phyloP scores from a whole-genome alignment of 208 protist genomes.

The Balamuthia mandrillaris region DNA sequence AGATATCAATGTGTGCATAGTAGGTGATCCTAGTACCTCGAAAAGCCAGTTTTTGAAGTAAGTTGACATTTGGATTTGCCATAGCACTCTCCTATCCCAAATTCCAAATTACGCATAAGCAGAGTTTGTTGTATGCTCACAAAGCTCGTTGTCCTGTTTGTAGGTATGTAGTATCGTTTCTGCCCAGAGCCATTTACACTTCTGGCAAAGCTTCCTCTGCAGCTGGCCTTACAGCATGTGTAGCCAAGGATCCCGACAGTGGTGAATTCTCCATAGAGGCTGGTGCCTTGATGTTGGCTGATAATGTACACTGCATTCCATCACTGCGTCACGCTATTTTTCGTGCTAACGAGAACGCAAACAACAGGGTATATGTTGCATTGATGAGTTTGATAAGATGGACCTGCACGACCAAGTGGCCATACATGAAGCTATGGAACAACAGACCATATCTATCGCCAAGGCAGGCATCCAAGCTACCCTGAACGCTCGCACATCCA shows the following conservation, averaged over 20 bases:
- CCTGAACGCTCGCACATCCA: slow-evolving; percentile 97
- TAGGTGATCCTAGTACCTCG: slow-evolving; percentile 97
- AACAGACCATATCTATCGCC: slow-evolving; percentile 98
- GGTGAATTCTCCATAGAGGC: slow-evolving; percentile 99
- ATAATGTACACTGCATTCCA: slow-evolving; percentile 78
- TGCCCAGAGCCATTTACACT: slow-evolving; percentile 95
- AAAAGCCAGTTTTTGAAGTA: slow-evolving; percentile 99
- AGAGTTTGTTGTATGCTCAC: not conserved
- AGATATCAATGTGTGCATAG: slow-evolving; percentile 99
- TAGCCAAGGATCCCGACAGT: slow-evolving; percentile 96
- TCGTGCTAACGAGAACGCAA: not conserved
- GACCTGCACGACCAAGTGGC: slow-evolving; percentile 96
- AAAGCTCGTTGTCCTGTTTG: not conserved
- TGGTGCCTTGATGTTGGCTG: slow-evolving; percentile 99
- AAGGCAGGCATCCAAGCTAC: slow-evolving; percentile 93
- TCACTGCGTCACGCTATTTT: not conserved
- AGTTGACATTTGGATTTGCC: slow-evolving; percentile 9
- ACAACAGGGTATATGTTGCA: slow-evolving; percentile 95
- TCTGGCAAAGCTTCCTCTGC: slow-evolving; percentile 94
- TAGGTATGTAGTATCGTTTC: slow-evolving; percentile 82
- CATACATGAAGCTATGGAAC: slow-evolving; percentile 99
- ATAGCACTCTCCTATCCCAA: not conserved
- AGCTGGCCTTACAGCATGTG: slow-evolving; percentile 91
- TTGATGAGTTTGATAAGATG: slow-evolving; percentile 99
- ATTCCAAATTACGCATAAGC: not conserved